Conservation (phyloP, 2,329 filamentous ascomycete genomes). For the Aureobasidium leucospermi region DNA sequence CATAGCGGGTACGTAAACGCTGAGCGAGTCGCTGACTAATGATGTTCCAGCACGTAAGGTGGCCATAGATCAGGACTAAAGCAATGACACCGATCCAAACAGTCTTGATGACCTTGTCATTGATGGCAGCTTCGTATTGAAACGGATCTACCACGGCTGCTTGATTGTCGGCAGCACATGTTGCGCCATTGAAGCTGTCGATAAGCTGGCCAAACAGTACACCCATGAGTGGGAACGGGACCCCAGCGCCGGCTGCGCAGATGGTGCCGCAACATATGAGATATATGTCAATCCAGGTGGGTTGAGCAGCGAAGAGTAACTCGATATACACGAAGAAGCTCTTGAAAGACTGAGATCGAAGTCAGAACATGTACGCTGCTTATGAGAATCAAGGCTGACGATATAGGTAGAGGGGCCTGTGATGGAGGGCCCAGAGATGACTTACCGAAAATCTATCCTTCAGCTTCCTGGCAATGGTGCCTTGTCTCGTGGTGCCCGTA, state of each 20-base stretch:
- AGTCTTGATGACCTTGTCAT: background rate
- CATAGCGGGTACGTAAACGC: background rate
- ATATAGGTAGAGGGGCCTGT: too few relatives aligned
- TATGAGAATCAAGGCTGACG: too few relatives aligned
- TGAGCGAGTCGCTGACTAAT: background rate
- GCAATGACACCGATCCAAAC: background rate
- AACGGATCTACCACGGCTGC: background rate
- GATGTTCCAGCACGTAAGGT: background rate
- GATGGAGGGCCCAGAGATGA: background rate
- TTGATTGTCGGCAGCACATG: background rate
- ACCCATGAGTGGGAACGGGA: background rate
- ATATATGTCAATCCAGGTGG: background rate
- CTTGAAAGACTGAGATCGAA: background rate
- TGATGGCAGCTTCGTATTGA: background rate
- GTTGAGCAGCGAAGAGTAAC: background rate
- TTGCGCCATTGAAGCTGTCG: background rate
- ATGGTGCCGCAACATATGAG: background rate
- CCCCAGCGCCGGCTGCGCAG: background rate
- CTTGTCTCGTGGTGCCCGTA: too few relatives aligned
- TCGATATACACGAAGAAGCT: background rate
- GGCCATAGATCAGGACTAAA: background rate
- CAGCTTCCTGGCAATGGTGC: background rate
- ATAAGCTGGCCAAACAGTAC: background rate
- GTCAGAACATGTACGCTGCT: too few relatives aligned
- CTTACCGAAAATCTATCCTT: background rate